Conservation (phyloP, 768 basidiomycete genomes). For the Tylopilus sp. region DNA sequence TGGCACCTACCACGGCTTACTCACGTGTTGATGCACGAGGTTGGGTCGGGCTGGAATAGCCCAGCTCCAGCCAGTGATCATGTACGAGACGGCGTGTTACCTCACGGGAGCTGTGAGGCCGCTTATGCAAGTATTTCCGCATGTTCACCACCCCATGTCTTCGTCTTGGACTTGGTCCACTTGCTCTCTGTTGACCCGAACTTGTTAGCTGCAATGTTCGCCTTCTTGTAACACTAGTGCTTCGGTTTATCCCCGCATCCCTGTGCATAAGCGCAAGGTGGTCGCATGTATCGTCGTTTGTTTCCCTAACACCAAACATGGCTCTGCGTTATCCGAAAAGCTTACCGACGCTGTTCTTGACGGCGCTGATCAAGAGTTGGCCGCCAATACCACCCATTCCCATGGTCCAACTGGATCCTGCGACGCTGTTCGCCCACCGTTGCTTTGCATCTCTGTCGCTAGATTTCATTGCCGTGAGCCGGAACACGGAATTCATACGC, state of each 20-base stretch:
- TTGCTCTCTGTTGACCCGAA: constrained; percentile 6
- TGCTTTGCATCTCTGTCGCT: constrained; percentile 93
- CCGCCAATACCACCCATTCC: constrained; percentile 83
- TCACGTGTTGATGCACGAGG: constrained; percentile 83
- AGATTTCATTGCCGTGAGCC: constrained; percentile 12
- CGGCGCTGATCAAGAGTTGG: constrained; percentile 74
- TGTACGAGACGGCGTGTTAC: constrained; percentile 9
- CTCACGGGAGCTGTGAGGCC: constrained; percentile 9
- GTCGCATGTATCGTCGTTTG: constrained; percentile 8
- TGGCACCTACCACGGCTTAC: constrained; percentile 77
- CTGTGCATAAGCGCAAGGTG: constrained; percentile 2
- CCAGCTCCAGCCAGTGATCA: constrained; percentile 9
- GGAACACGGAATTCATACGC: not conserved
- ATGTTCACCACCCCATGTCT: constrained; percentile 20
- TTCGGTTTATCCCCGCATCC: constrained; percentile 13
- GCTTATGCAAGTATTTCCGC: constrained; percentile 18
- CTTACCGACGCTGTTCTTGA: constrained; percentile 77
- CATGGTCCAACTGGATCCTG: constrained; percentile 66
- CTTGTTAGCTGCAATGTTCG: constrained; percentile 24
- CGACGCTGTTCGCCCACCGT: constrained; percentile 78
- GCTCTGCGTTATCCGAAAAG: constrained; percentile 54
- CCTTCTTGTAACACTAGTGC: constrained; percentile 31
- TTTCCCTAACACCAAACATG: constrained; percentile 3
- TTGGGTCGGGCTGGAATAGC: constrained; percentile 57
- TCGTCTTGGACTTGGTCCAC: constrained; percentile 22